These are phyloP conservation scores for Ascochyta pisi DNA, from an alignment of 2,329 filamentous ascomycete species.

Conservation along the genomic window DNA sequence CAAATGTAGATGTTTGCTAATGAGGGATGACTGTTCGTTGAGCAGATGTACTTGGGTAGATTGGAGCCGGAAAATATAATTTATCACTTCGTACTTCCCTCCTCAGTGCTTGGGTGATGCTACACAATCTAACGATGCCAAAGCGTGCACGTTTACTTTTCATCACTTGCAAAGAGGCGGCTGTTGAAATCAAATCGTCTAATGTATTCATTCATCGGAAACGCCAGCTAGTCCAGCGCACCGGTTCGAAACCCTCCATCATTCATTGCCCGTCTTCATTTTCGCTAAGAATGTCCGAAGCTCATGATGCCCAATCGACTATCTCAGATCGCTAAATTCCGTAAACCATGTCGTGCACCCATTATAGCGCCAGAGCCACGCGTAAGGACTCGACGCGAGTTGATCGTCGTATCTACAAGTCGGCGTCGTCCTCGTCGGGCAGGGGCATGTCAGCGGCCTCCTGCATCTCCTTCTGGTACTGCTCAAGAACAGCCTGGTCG, in stretches of 20 bases:
- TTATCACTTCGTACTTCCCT: neutral
- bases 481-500: slow-evolving; percentile 78
- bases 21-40: slow-evolving; percentile 4
- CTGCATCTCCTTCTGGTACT: slow-evolving; percentile 90
- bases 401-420: slow-evolving; percentile 55
- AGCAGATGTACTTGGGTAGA: neutral
- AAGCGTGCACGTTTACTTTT: neutral
- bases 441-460: slow-evolving; percentile 82
- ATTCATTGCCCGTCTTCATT: slow-evolving; percentile 32
- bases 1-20: slow-evolving; percentile 11
- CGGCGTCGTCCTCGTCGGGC: slow-evolving; percentile 89
- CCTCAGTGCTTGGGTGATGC: no score
- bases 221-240: slow-evolving; percentile 45
- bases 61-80: slow-evolving; percentile 1
- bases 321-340: slow-evolving; percentile 33
- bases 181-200: slow-evolving; percentile 26
- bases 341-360: slow-evolving; percentile 38
- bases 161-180: slow-evolving; percentile 1
- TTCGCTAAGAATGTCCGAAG: slow-evolving; percentile 39
- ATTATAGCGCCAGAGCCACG: slow-evolving; percentile 32
- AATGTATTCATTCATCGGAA: slow-evolving; percentile 39
- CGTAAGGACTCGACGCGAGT: slow-evolving; percentile 28
- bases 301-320: slow-evolving; percentile 29
- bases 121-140: neutral
- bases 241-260: slow-evolving; percentile 31